These are phyloP conservation scores for Chenopodium formosanum DNA, from an alignment of 148 eudicot genomes.

Conservation along the genomic window DNA sequence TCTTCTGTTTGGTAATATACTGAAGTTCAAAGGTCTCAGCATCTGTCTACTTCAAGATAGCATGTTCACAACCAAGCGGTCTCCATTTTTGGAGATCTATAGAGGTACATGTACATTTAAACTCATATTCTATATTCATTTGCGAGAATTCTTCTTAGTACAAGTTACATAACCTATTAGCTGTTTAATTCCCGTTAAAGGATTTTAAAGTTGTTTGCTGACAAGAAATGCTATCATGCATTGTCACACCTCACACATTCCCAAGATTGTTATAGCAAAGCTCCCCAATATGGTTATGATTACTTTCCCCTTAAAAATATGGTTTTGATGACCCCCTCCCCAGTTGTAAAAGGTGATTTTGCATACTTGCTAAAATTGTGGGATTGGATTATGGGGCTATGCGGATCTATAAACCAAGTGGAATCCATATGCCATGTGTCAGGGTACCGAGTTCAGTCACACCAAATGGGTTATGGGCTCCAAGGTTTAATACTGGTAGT, in stretches of 20 bases:
- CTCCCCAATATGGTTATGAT: background rate
- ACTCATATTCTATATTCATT: background rate
- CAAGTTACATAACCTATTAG: background rate
- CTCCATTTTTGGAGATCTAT: background rate
- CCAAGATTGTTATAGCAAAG: background rate
- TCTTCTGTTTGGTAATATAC: background rate
- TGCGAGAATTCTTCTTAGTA: background rate
- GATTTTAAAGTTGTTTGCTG: background rate
- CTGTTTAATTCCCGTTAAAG: background rate
- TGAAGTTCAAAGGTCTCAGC: background rate
- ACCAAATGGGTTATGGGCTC: too few relatives aligned
- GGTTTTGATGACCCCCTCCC: background rate
- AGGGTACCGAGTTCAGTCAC: too few relatives aligned
- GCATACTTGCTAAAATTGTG: background rate
- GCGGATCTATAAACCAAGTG: background rate
- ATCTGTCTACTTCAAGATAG: background rate
- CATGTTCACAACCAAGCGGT: background rate
- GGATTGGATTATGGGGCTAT: background rate
- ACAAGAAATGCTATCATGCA: background rate
- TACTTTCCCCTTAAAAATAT: too few relatives aligned
- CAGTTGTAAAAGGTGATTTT: too few relatives aligned
- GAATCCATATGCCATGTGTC: background rate
- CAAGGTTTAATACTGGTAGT: too few relatives aligned
- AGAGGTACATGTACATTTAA: constrained; percentile 9
- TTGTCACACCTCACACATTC: too few relatives aligned